Evolutionary conservation across 2,329 filamentous ascomycete genomes (phyloP), one percentile per base, ranked within the genome.

Genomic region (Trichoderma atroviride): DNA sequence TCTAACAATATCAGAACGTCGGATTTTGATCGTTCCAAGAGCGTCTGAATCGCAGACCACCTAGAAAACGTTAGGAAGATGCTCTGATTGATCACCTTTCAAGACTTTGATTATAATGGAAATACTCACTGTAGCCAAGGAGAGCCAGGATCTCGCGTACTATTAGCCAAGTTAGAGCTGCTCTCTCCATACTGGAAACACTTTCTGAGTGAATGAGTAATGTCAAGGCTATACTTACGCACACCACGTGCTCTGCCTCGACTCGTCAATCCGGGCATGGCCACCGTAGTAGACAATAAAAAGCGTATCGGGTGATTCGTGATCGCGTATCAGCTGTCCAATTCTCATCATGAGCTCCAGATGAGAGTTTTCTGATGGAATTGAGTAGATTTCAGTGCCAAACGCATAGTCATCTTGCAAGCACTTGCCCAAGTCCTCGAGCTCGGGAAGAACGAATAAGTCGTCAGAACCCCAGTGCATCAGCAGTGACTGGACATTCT

Each of bases 1-100:
- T 88, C 87, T 16, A 89, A 77, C 0, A 88, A 79, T 66, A 89
- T 88, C 61, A 88, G 78, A 19, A 86, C 84, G 75, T 88, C 86
- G 0, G 86, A 88, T 14, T 82, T 78, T 13, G 86, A 88, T 57
- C 86, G 80, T 75, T 89, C 87, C 10, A 88, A 77, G 3, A 88
- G 79, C 0, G 86, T 88, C 74, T 88, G 87, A 50, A 88, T 88
- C 14, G 87, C 86, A 22, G 86, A 88, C 86, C 86, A 88, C 74
- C 83, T 84, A 62, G 58, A 27, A 4, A 24, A 43, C 37, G 56
- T 73, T 69, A 35, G 29, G 27, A 11, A 50, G 35, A n/a, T 35
- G 11, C 5, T 2, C 35, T 4, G 31, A 11, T 14, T 10, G 7
- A 33, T 11, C 2, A 13, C 6, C 6, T 22, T 22, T 19, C 1